phyloP scores from a whole-genome alignment of 805 yeast species.

The Candida methanosorbosa region DNA sequence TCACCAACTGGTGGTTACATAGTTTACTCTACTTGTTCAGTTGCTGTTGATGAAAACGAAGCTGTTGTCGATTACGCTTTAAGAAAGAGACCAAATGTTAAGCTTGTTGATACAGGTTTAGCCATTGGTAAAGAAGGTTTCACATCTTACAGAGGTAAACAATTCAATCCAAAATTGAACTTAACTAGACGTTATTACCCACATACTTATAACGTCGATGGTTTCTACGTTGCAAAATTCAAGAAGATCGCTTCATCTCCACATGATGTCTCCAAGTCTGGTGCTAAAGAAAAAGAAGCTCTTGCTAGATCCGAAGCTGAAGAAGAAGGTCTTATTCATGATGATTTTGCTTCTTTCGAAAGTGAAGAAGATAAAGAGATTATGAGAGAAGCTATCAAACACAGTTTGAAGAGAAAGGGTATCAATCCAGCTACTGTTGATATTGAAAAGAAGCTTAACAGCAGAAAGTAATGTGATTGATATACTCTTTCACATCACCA shows the following conservation, averaged over 20 bases:
- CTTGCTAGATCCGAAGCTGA: conserved; percentile 70
- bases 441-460: conserved; percentile 19
- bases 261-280: conserved; percentile 77
- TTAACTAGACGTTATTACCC: conserved; percentile 95
- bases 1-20: conserved; percentile 89
- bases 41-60: conserved; percentile 97
- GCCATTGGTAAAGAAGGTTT: conserved; percentile 96
- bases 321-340: conserved; percentile 75
- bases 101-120: conserved; percentile 84
- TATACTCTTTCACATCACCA: too few relatives aligned
- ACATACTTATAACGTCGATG: conserved; percentile 97
- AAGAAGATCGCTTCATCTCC: conserved; percentile 83
- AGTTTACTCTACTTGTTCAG: conserved; percentile 97
- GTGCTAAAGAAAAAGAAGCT: conserved; percentile 79
- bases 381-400: conserved; percentile 60
- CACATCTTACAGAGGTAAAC: conserved; percentile 87
- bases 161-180: conserved; percentile 65
- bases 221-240: conserved; percentile 95
- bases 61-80: conserved; percentile 97
- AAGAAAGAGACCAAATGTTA: conserved; percentile 92
- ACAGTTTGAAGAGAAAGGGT: conserved; percentile 61
- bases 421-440: conserved; percentile 47
- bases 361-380: conserved; percentile 66
- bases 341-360: conserved; percentile 79
- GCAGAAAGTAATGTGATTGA: too few relatives aligned